Evolutionary conservation across 371 early-diverging fungal species (phyloP).

Genomic region (Syncephalastrum racemosum): DNA sequence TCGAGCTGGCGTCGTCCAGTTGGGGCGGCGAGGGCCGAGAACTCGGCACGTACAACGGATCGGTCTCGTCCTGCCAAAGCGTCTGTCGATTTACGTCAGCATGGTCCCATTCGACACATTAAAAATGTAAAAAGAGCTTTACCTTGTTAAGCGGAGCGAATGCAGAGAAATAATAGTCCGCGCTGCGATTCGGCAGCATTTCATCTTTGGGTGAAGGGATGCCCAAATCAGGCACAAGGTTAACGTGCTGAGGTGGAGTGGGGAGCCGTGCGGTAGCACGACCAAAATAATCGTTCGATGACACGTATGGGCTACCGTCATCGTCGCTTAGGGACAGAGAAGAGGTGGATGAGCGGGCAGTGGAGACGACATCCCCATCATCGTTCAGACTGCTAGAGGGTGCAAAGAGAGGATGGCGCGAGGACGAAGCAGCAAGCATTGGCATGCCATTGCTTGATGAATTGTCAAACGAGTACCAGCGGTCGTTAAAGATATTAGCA

Average conservation of each 20-base stretch:
- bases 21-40: neutral
- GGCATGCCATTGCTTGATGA: too few relatives aligned
- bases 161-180: conserved; percentile 9
- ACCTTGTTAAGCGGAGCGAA: conserved; percentile 15
- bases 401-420: too few relatives aligned
- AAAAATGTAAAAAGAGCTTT: neutral
- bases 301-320: neutral
- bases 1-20: conserved; percentile 3
- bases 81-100: neutral
- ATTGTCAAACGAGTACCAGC: too few relatives aligned
- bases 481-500: too few relatives aligned
- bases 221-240: conserved; percentile 20
- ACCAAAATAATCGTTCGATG: conserved; percentile 14
- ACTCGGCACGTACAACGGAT: too few relatives aligned
- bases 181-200: neutral
- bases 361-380: too few relatives aligned
- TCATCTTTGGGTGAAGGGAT: conserved; percentile 26
- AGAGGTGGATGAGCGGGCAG: neutral
- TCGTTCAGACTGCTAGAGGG: too few relatives aligned
- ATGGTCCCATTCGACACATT: neutral
- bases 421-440: too few relatives aligned
- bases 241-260: conserved; percentile 13
- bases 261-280: conserved; percentile 19
- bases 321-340: neutral
- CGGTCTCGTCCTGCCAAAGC: too few relatives aligned